Percentiles rank a stretch among this genome's conserved stretches.
phyloP scores from a whole-genome alignment of 805 yeast species.

The Lipomyces spencermartinsiae region DNA sequence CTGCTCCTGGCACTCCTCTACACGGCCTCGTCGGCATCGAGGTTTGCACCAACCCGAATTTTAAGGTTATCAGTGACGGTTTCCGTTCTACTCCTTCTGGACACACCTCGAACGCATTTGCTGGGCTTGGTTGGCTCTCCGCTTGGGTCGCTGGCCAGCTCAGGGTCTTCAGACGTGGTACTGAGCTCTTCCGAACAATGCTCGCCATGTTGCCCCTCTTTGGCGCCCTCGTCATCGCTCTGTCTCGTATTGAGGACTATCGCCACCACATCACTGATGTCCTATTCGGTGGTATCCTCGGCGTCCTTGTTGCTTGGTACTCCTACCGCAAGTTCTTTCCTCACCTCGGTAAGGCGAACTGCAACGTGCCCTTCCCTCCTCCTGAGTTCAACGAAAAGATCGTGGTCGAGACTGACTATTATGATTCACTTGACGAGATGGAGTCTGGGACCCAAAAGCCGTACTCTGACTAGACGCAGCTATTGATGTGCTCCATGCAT shows the following conservation, averaged over 20 bases:
- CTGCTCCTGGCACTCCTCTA: constrained; percentile 65
- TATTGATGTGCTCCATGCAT: background rate
- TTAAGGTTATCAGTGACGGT: constrained; percentile 54
- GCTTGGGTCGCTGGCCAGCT: constrained; percentile 60
- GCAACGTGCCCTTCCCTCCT: constrained; percentile 39
- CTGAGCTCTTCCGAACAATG: constrained; percentile 41
- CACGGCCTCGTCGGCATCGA: constrained; percentile 45
- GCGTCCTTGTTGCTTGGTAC: constrained; percentile 65
- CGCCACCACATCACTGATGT: constrained; percentile 92
- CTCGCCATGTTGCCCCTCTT: constrained; percentile 40
- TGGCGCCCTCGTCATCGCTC: constrained; percentile 74
- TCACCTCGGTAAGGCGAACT: constrained; percentile 36
- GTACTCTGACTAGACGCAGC: constrained; percentile 24
- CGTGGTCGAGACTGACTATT: constrained; percentile 30
- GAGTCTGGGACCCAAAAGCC: constrained; percentile 33
- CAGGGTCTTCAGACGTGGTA: constrained; percentile 50
- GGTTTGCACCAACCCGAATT: constrained; percentile 49
- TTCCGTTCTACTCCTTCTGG: constrained; percentile 68
- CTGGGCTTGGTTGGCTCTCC: constrained; percentile 57
- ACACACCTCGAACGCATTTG: constrained; percentile 60
- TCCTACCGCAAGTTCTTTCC: constrained; percentile 65
- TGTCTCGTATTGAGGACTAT: constrained; percentile 89
- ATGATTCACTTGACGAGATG: constrained; percentile 38
- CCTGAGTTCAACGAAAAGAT: constrained; percentile 22
- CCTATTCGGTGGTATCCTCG: constrained; percentile 73